Conservation (phyloP, 1,284 basidiomycete genomes). For the Spongiforma sp. region DNA sequence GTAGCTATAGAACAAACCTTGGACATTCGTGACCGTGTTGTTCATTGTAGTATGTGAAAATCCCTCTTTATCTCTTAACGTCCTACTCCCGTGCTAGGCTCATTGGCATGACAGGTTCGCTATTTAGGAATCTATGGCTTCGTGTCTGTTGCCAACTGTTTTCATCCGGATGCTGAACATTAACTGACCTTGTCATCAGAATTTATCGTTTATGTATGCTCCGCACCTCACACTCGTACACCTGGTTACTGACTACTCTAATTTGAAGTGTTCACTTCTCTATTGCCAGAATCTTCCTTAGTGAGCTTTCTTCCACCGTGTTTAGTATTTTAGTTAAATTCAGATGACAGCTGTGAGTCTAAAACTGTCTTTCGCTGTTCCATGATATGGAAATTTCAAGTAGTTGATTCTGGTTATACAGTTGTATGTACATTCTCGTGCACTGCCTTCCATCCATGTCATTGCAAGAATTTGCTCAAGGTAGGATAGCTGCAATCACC, state of each 20-base stretch:
- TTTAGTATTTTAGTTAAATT: no score
- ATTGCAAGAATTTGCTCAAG: background rate
- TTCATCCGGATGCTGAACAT: background rate
- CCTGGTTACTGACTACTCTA: background rate
- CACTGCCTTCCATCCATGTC: no score
- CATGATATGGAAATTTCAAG: no score
- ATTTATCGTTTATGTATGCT: conserved; percentile 3
- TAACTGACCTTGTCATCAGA: background rate
- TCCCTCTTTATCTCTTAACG: background rate
- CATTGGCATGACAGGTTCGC: conserved; percentile 10
- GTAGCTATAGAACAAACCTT: conserved; percentile 13
- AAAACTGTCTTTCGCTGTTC: no score
- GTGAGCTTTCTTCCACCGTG: no score
- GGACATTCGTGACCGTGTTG: conserved; percentile 13
- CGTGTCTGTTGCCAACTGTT: conserved; percentile 10
- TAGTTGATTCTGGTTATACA: no score
- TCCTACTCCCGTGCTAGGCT: background rate
- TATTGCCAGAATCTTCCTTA: conserved; percentile 6
- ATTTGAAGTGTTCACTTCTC: conserved; percentile 6
- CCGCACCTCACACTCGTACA: no score
- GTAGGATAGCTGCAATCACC: background rate
- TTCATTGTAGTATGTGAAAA: conserved; percentile 10
- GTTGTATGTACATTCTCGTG: conserved; percentile 9
- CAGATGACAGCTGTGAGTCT: no score
- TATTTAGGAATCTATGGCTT: conserved; percentile 11